Percentiles rank a stretch among this genome's conserved stretches.
These are phyloP conservation scores for Aspergillus avenaceus DNA, from an alignment of 495 filamentous ascomycete genomes.

Conservation along the genomic window DNA sequence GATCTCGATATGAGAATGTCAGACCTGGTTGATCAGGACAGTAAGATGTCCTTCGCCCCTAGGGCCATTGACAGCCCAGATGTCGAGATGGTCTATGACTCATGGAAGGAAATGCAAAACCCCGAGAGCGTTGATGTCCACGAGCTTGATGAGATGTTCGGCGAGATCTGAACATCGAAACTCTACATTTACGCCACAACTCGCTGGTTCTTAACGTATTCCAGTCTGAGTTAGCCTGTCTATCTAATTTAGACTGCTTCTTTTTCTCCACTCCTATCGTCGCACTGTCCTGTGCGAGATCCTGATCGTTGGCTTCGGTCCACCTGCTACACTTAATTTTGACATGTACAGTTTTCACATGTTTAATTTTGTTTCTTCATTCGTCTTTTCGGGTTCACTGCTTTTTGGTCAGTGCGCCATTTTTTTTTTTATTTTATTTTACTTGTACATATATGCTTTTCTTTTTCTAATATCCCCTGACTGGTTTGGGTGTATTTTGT, in stretches of 20 bases:
- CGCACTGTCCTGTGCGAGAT: neutral
- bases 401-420: conserved; percentile 13
- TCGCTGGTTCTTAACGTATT: neutral
- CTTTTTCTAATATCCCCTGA: conserved; percentile 5
- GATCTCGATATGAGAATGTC: conserved; percentile 46
- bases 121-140: conserved; percentile 88
- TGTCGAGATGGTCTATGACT: conserved; percentile 34
- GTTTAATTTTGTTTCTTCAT: conserved; percentile 16
- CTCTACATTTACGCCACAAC: neutral
- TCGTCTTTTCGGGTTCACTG: conserved; percentile 8
- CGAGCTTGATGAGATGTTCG: conserved; percentile 86
- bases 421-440: conserved; percentile 15
- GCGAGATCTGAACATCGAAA: conserved; percentile 33
- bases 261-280: conserved; percentile 12
- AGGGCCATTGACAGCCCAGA: conserved; percentile 44
- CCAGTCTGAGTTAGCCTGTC: neutral
- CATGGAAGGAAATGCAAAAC: conserved; percentile 64
- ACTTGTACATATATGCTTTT: conserved; percentile 7
- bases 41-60: conserved; percentile 34
- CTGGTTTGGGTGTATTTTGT: conserved; percentile 1
- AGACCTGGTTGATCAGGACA: conserved; percentile 40
- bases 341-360: conserved; percentile 28
- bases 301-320: neutral
- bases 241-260: neutral
- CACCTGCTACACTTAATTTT: conserved; percentile 7